These are phyloP conservation scores for Penicillium freii DNA, from an alignment of 2,329 filamentous ascomycete species.

Conservation along the genomic window DNA sequence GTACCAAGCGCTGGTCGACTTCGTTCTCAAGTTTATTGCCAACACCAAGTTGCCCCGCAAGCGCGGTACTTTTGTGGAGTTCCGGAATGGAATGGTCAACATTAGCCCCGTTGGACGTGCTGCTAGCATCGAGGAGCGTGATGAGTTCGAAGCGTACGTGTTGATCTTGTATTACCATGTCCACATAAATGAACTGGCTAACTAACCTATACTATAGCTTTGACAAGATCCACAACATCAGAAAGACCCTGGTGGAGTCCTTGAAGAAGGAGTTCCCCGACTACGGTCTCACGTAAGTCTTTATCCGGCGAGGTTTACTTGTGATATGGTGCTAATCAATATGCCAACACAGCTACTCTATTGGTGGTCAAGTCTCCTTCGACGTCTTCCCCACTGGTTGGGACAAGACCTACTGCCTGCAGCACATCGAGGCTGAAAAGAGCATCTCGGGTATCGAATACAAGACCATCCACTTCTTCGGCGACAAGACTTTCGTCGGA, in stretches of 20 bases:
- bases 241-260: slow-evolving; percentile 71
- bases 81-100: slow-evolving; percentile 66
- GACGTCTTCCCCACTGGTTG: slow-evolving; percentile 95
- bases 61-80: slow-evolving; percentile 66
- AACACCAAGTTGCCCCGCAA: slow-evolving; percentile 62
- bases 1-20: slow-evolving; percentile 62
- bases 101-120: slow-evolving; percentile 71
- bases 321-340: slow-evolving; percentile 8
- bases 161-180: neutral
- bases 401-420: slow-evolving; percentile 98
- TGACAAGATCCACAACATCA: slow-evolving; percentile 73
- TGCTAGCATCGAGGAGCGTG: slow-evolving; percentile 73
- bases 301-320: neutral
- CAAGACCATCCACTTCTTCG: slow-evolving; percentile 94
- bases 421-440: slow-evolving; percentile 79
- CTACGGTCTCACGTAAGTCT: slow-evolving; percentile 76
- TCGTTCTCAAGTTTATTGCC: slow-evolving; percentile 60
- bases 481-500: slow-evolving; percentile 87
- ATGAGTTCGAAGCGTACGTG: slow-evolving; percentile 67
- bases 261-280: slow-evolving; percentile 80
- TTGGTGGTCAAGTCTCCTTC: slow-evolving; percentile 97
- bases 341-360: slow-evolving; percentile 66
- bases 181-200: neutral
- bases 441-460: slow-evolving; percentile 65
- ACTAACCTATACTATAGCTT: slow-evolving; percentile 47